phyloP scores from a whole-genome alignment of 192 early-diverging fungal genomes.

The Coemansia sp. region DNA sequence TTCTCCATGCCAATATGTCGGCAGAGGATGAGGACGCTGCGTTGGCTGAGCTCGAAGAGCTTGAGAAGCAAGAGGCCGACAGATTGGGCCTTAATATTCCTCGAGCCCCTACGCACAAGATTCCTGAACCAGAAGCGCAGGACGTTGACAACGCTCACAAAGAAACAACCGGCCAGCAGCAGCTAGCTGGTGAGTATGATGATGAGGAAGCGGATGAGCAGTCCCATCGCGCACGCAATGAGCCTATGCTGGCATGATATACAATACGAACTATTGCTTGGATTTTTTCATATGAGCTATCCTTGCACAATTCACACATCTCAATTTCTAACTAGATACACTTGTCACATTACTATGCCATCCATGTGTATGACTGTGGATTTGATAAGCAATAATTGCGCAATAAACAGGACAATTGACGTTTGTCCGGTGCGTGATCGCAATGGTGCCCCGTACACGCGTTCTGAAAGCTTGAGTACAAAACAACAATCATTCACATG shows the following conservation, averaged over 20 bases:
- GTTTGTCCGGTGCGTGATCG: too few species aligned
- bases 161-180: not conserved
- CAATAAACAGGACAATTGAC: too few species aligned
- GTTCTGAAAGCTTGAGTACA: too few species aligned
- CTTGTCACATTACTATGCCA: too few species aligned
- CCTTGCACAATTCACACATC: not conserved
- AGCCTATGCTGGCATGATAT: slow-evolving; percentile 40
- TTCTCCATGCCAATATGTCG: slow-evolving; percentile 74
- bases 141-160: not conserved
- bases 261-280: not conserved
- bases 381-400: too few species aligned
- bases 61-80: slow-evolving; percentile 54
- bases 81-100: slow-evolving; percentile 29
- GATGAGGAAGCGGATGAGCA: slow-evolving; percentile 29
- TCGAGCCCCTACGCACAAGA: slow-evolving; percentile 22
- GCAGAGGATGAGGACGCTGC: slow-evolving; percentile 88
- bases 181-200: not conserved
- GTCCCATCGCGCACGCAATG: slow-evolving; percentile 12
- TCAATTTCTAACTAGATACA: not conserved
- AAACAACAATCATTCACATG: not conserved
- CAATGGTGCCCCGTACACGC: too few species aligned
- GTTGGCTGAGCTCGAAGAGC: slow-evolving; percentile 74
- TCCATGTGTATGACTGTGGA: too few species aligned
- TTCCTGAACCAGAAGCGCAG: slow-evolving; percentile 17
- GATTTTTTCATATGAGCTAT: not conserved